phyloP scores from a whole-genome alignment of 495 filamentous ascomycete genomes.

The Penicillium paradoxum region DNA sequence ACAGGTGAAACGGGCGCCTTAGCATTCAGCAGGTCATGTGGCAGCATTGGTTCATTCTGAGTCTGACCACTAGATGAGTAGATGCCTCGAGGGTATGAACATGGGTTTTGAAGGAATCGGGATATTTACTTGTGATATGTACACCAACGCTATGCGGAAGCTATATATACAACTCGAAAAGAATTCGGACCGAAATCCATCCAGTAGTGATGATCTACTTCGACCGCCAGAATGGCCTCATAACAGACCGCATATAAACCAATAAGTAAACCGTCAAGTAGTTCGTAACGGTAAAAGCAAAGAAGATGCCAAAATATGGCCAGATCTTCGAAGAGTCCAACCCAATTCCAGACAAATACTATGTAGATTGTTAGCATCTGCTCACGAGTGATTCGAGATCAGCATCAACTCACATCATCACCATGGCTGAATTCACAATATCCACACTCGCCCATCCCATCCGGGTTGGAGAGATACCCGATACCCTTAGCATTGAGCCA shows the following conservation, averaged over 20 bases:
- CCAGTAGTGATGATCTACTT: too few relatives aligned
- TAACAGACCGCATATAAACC: slow-evolving; percentile 37
- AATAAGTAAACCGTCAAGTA: slow-evolving; percentile 61
- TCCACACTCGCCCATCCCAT: slow-evolving; percentile 37
- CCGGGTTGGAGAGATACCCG: slow-evolving; percentile 58
- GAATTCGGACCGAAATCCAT: too few relatives aligned
- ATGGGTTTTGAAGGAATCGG: too few relatives aligned
- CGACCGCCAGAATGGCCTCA: slow-evolving; percentile 35
- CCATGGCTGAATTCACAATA: slow-evolving; percentile 58
- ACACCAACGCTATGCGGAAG: too few relatives aligned
- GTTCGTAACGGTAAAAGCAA: slow-evolving; percentile 64
- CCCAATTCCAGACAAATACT: slow-evolving; percentile 62
- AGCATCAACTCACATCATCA: slow-evolving; percentile 41
- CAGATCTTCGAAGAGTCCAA: slow-evolving; percentile 57
- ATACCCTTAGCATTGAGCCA: slow-evolving; percentile 60
- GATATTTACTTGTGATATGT: too few relatives aligned
- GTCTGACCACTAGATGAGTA: too few relatives aligned
- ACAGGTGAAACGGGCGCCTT: too few relatives aligned
- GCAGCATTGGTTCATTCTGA: too few relatives aligned
- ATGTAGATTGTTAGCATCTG: slow-evolving; percentile 7
- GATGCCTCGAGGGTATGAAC: too few relatives aligned
- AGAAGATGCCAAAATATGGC: slow-evolving; percentile 69
- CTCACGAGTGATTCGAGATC: not conserved
- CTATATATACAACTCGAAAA: too few relatives aligned
- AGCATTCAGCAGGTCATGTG: too few relatives aligned